Base-by-base conservation (phyloP, 768 basidiomycete genomes). In the Cystoderma amianthinum region DNA sequence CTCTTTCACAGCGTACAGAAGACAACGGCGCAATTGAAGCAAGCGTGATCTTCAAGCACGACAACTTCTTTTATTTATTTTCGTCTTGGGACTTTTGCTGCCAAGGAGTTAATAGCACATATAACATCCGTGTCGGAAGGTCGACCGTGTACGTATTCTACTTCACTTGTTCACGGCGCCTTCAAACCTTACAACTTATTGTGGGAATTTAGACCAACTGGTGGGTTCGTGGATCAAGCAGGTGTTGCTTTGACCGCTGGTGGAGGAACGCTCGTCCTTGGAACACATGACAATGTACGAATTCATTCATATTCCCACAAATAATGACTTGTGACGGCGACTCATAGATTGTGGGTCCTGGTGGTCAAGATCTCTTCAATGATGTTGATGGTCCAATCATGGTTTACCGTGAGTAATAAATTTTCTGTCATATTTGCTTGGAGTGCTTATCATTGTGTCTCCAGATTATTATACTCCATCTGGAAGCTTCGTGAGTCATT, bases 71-170 rank as follows among this genome's bases (percentile, higher is more conserved):
- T 55, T 80, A 78, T 47, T 61, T 80, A 13, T 80, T 80, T 56
- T 64, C 69, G 1, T 70, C 69, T 7, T 78, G 75, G 76, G 76
- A 77, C 45, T 57, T 56, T 2, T 78, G 75, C 56, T 77, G 76
- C 54, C 35, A 53, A 17, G 76, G 75, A 3, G 67, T 64, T 12
- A 60, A 56, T 6, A 74, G 73, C 55, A 79, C 76, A 0, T 79
- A 79, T 50, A 80, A 78, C 44, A 80, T 78, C 41, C 68, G 75
- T 6, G 76, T 80, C 22, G 74, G 74, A 16, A 63, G 78, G 21
- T 68, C 73, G 4, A 50, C 61, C 3, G 64, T 57, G 71, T 71
- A 38, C 25, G 64, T 52, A 15, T 19, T 41, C 30, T 12, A 30
- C 4, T 39, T 13, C 21, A 30, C 10, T 24, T 13, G n/a, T 36